Percentiles rank a stretch among this genome's conserved stretches.
Conservation (phyloP, 2,329 filamentous ascomycete genomes). For the Septoria linicola region DNA sequence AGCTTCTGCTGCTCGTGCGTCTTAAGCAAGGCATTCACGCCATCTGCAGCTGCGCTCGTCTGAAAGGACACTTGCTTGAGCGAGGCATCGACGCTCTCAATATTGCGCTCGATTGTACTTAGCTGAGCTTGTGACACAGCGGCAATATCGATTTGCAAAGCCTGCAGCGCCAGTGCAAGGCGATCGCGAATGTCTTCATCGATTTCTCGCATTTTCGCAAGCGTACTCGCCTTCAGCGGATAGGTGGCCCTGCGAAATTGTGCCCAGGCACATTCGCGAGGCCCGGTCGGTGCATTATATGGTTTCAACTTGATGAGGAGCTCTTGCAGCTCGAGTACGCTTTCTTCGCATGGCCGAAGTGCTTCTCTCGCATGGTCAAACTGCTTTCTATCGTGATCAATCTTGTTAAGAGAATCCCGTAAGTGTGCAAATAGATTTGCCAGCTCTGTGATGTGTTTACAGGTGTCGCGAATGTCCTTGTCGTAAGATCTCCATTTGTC, state of each 20-base stretch:
- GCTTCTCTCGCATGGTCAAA: background rate
- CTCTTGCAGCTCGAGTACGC: background rate
- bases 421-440: background rate
- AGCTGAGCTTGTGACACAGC: background rate
- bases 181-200: background rate
- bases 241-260: background rate
- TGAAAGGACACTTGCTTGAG: background rate
- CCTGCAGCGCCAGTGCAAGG: background rate
- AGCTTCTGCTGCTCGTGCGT: background rate
- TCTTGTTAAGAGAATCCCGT: background rate
- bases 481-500: background rate
- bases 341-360: background rate
- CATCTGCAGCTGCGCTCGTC: background rate
- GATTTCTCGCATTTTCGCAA: background rate
- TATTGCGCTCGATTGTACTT: background rate
- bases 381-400: background rate
- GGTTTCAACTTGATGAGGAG: background rate
- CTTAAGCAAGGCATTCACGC: background rate
- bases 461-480: background rate
- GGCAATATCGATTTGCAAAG: background rate
- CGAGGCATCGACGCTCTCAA: background rate
- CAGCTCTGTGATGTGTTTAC: background rate
- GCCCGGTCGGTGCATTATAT: background rate
- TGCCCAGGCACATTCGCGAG: background rate
- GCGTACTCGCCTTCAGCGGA: background rate